A percentile compares a stretch with the other conserved stretches of the same genome.
Conservation (phyloP, 257 asterid species). For the Ocimum tenuiflorum region DNA sequence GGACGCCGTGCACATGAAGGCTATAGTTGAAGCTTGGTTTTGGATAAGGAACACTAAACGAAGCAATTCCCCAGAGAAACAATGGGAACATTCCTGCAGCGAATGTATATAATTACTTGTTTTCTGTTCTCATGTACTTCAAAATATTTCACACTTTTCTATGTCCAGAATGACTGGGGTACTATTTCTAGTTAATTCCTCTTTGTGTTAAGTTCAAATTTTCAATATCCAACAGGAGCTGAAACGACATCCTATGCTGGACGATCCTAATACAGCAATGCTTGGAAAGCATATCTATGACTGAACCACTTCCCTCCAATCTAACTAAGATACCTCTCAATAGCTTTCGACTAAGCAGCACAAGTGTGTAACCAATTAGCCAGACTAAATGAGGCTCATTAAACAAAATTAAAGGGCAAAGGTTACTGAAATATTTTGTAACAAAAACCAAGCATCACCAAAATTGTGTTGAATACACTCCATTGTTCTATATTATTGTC, state of each 20-base stretch:
- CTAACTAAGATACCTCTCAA: not conserved
- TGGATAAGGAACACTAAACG: not conserved
- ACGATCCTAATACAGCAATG: not conserved
- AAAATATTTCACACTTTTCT: no score
- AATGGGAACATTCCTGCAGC: not conserved
- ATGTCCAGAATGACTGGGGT: not conserved
- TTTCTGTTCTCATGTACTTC: not conserved
- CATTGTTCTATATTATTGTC: not conserved
- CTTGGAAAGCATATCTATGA: not conserved
- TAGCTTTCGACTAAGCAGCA: not conserved
- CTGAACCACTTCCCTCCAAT: not conserved
- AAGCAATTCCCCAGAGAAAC: not conserved
- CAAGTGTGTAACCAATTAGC: not conserved
- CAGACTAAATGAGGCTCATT: not conserved
- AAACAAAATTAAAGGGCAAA: not conserved
- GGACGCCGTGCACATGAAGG: not conserved
- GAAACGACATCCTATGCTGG: not conserved
- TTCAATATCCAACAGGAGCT: not conserved
- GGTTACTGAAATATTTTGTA: not conserved
- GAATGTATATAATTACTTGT: not conserved
- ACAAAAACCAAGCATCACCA: not conserved
- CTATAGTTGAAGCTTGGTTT: not conserved
- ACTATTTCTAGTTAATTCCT: not conserved
- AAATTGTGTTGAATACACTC: not conserved
- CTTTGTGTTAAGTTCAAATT: not conserved